These are phyloP conservation scores for Paspalum vaginatum DNA, from an alignment of 176 grass and related monocot species.

Conservation along the genomic window DNA sequence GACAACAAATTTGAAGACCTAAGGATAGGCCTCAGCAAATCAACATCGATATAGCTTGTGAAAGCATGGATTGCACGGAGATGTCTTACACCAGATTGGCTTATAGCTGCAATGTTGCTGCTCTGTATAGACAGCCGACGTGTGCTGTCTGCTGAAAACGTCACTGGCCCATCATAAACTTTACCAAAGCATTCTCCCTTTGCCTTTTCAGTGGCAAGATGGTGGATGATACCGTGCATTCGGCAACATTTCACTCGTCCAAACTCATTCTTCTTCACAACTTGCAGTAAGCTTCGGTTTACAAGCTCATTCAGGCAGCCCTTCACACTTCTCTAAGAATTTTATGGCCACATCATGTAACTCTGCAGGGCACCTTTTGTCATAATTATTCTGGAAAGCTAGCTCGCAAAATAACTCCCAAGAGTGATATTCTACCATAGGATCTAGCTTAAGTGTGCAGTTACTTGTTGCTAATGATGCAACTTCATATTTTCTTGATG, in stretches of 20 bases:
- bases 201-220: not conserved
- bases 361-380: not conserved
- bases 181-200: not conserved
- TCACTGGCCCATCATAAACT: not conserved
- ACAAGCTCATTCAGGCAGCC: not conserved
- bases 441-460: not conserved
- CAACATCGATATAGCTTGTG: not conserved
- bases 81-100: not conserved
- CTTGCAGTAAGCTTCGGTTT: not conserved
- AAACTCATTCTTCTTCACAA: not conserved
- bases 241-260: not conserved
- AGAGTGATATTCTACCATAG: not conserved
- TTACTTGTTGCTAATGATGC: not conserved
- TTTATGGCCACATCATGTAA: not conserved
- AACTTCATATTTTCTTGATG: not conserved
- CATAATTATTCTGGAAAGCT: not conserved
- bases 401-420: not conserved
- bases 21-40: not conserved
- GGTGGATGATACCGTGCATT: not conserved
- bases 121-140: not conserved
- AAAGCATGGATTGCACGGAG: not conserved
- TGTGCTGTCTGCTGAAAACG: not conserved
- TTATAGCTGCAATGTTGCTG: not conserved
- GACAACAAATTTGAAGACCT: not conserved
- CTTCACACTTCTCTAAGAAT: not conserved